phyloP scores from a whole-genome alignment of 352 stramenopile species.

The Pythium insidiosum region DNA sequence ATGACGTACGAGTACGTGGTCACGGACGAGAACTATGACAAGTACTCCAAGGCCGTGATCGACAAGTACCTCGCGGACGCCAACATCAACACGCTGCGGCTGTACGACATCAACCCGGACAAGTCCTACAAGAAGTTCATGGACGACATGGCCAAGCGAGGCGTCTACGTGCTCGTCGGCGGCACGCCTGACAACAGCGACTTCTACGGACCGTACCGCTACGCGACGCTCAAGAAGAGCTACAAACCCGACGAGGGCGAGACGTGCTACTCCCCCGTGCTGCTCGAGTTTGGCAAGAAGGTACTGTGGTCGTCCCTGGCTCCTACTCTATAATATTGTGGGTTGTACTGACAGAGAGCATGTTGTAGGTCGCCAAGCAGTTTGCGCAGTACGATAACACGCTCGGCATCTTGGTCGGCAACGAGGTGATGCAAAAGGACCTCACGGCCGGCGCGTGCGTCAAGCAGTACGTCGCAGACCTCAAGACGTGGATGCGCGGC shows the following conservation, averaged over 20 bases:
- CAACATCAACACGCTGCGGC: constrained; percentile 78
- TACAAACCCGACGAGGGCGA: constrained; percentile 45
- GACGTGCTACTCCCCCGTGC: constrained; percentile 79
- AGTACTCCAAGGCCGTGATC: constrained; percentile 79
- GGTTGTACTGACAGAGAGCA: too few species aligned
- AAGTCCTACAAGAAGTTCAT: constrained; percentile 84
- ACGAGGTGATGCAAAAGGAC: constrained; percentile 86
- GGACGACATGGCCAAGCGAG: constrained; percentile 67
- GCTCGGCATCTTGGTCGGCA: constrained; percentile 73
- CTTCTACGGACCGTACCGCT: constrained; percentile 83
- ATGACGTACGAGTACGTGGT: constrained; percentile 87
- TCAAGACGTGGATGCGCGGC: constrained; percentile 86
- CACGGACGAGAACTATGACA: constrained; percentile 81
- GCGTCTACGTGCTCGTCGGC: constrained; percentile 78
- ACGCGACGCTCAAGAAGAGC: constrained; percentile 37
- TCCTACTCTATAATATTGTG: too few species aligned
- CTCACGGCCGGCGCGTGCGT: constrained; percentile 75
- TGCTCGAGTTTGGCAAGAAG: constrained; percentile 86
- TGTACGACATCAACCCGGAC: constrained; percentile 85
- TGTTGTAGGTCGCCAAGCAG: constrained; percentile 74
- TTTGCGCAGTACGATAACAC: constrained; percentile 87
- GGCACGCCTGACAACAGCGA: constrained; percentile 76
- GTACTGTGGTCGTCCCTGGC: too few species aligned
- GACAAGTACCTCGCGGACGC: constrained; percentile 49
- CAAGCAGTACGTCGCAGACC: constrained; percentile 73